Percentiles rank a stretch among this genome's conserved stretches.
Conservation (phyloP, 2,329 filamentous ascomycete genomes). For the Alternaria burnsii region DNA sequence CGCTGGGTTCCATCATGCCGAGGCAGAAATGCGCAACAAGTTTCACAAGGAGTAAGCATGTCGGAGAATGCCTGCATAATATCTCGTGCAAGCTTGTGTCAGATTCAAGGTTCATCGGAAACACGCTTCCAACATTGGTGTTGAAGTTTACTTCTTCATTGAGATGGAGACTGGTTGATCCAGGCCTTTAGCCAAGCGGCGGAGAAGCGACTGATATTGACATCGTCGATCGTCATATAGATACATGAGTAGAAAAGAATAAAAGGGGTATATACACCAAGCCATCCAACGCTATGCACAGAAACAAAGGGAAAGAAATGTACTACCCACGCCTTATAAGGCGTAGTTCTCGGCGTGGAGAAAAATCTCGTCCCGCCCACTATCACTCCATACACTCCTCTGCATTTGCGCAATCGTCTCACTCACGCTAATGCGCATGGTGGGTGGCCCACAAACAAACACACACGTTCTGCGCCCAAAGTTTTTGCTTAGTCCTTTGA, state of each 20-base stretch:
- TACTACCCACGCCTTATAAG: conserved; percentile 60
- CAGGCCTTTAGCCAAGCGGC: not conserved
- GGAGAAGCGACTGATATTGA: conserved; percentile 8
- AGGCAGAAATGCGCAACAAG: conserved; percentile 10
- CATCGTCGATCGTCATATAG: conserved; percentile 13
- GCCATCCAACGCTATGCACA: conserved; percentile 42
- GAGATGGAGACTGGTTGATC: not conserved
- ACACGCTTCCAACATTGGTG: not conserved
- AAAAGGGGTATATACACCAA: conserved; percentile 32
- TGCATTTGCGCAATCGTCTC: conserved; percentile 84
- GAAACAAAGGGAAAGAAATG: conserved; percentile 19
- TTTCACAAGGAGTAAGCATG: not conserved
- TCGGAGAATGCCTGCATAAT: not conserved
- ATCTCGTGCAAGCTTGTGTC: not conserved
- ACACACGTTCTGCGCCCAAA: conserved; percentile 85
- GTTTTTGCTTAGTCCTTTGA: conserved; percentile 82
- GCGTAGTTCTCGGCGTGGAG: conserved; percentile 96
- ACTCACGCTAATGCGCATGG: conserved; percentile 89
- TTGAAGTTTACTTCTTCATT: conserved; percentile 1
- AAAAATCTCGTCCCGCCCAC: conserved; percentile 86
- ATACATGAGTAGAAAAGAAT: conserved; percentile 20
- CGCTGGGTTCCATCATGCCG: conserved; percentile 4
- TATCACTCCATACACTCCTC: conserved; percentile 80
- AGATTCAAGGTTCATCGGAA: not conserved
- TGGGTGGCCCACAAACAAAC: conserved; percentile 89